Conservation (phyloP, 257 asterid species). For the Gardenia jasminoides region DNA sequence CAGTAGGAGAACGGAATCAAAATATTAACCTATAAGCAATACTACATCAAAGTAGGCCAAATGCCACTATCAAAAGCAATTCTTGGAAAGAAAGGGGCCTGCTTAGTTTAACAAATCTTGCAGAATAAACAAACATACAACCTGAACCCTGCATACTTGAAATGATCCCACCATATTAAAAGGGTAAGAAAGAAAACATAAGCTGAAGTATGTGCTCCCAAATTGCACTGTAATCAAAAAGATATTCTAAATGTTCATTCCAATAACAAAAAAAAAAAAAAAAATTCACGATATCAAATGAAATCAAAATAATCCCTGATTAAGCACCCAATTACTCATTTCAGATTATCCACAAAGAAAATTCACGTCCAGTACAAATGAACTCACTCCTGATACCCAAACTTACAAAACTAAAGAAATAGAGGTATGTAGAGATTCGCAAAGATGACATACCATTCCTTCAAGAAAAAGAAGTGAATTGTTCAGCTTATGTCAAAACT, state of each 20-base stretch:
- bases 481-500: neutral
- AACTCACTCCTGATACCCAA: neutral
- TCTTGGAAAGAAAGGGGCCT: too few relatives aligned
- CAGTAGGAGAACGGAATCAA: neutral
- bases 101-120: neutral
- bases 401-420: neutral
- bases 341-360: neutral
- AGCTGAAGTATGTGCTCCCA: neutral
- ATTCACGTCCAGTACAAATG: neutral
- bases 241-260: neutral
- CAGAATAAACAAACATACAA: neutral
- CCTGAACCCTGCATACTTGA: neutral
- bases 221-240: neutral
- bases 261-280: neutral
- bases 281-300: neutral
- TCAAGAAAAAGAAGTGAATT: neutral
- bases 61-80: neutral
- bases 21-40: conserved; percentile 2
- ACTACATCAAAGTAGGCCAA: neutral
- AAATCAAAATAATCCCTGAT: neutral
- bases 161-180: neutral
- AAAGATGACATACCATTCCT: neutral
- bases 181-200: neutral
- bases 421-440: neutral
- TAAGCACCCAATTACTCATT: neutral